Conservation (phyloP, 306 rosid genomes). For the Alnus rubra region DNA sequence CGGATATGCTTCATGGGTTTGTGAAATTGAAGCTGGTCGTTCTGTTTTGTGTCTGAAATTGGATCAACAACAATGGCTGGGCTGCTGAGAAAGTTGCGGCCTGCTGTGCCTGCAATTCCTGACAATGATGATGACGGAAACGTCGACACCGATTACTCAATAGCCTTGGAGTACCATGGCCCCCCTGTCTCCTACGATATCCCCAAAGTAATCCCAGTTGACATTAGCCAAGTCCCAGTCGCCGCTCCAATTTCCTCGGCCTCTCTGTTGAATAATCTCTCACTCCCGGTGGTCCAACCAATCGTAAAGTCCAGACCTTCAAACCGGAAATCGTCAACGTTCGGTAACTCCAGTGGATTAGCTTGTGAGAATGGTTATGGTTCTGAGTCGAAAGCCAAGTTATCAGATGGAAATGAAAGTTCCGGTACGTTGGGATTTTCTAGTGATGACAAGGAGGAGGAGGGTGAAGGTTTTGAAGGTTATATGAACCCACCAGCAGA, state of each 20-base stretch:
- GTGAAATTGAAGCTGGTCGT: neutral
- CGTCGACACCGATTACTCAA: slow-evolving; percentile 52
- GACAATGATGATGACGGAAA: slow-evolving; percentile 25
- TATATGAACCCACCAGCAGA: slow-evolving; percentile 43
- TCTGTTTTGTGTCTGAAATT: neutral
- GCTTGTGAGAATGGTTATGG: slow-evolving; percentile 14
- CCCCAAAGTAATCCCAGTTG: slow-evolving; percentile 58
- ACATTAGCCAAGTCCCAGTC: slow-evolving; percentile 47
- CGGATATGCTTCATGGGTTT: neutral
- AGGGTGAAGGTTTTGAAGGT: slow-evolving; percentile 23
- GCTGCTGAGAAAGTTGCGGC: slow-evolving; percentile 43
- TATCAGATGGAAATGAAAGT: slow-evolving; percentile 25
- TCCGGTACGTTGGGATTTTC: slow-evolving; percentile 21
- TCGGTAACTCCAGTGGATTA: slow-evolving; percentile 10
- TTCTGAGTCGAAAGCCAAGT: slow-evolving; percentile 1
- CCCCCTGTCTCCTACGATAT: slow-evolving; percentile 49
- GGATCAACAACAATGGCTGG: slow-evolving; percentile 45
- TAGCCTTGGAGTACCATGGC: slow-evolving; percentile 68
- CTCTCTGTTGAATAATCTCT: slow-evolving; percentile 28
- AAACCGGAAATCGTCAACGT: neutral
- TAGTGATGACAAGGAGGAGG: slow-evolving; percentile 20
- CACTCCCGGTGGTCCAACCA: slow-evolving; percentile 65
- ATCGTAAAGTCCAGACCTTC: slow-evolving; percentile 28
- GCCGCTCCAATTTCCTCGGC: slow-evolving; percentile 48
- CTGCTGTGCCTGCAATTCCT: slow-evolving; percentile 33